Base-by-base conservation (phyloP, 495 filamentous ascomycete genomes). In the Podospora comata region DNA sequence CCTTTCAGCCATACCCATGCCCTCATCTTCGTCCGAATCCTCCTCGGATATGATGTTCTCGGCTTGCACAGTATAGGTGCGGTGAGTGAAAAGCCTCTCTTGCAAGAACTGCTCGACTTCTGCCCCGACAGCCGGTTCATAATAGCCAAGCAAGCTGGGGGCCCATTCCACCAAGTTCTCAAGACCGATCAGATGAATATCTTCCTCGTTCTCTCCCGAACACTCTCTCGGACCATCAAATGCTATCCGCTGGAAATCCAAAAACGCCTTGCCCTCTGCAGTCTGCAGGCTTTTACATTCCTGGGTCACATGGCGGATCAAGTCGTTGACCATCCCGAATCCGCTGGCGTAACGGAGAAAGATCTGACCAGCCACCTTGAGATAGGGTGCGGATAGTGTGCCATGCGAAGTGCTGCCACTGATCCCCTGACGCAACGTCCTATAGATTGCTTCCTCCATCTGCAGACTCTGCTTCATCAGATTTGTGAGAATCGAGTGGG, bases 91-190 rank as follows among this genome's bases (percentile, higher is more conserved):
- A 27, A 91, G 67, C 59, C 85, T 81, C 9, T 84, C 78, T 32
- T 83, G 80, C 44, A 92, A 73, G 61, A 90, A 78, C 4, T 79
- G 79, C 62, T 88, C 82, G 1, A 88, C 86, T 32, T 80, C 79
- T 18, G 78, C 75, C 26, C 86, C 85, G 27, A 91, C 82, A 3
- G 73, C 66, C 15, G 77, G 76, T 55, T 92, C 89, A 19, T 78
- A 83, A 70, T 89, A 90, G 58, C 85, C 85, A 20, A 93, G 81
- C 28, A 95, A 73, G 2, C 87, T 83, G 7, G 92, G 91, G 1
- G 82, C 88, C 89, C 90, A 93, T 44, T 83, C 77, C 0, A 85
- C 82, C 13, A 92, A 76, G 19, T 79, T 81, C 7, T 86, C 80
- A n/a, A 89, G 78, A 13, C 76, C 67, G 16, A 71, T 64, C 19